Conservation (phyloP, 176 grass and related monocot species). For the Cymbopogon citratus region DNA sequence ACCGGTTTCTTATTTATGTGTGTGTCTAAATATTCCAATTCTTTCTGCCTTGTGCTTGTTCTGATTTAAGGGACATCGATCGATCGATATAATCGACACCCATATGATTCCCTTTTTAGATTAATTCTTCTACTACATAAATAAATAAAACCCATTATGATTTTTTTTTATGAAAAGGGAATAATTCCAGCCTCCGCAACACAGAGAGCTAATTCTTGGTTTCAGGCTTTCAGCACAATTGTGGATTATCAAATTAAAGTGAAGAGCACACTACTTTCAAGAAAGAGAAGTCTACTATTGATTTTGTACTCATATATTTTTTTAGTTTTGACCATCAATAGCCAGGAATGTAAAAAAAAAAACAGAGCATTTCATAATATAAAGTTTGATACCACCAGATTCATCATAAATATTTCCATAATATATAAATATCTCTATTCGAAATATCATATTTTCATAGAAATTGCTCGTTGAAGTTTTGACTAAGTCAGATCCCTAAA, state of each 20-base stretch:
- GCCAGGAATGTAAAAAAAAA: too few species aligned
- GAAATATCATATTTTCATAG: too few species aligned
- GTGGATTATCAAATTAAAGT: not conserved
- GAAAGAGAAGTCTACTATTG: not conserved
- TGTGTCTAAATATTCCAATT: not conserved
- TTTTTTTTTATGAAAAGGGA: not conserved
- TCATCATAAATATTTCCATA: too few species aligned
- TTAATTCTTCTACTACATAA: not conserved
- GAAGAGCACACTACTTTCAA: not conserved
- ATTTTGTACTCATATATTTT: too few species aligned
- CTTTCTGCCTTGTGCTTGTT: slow-evolving; percentile 12
- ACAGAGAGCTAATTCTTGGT: not conserved
- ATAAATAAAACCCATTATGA: not conserved
- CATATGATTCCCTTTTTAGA: not conserved
- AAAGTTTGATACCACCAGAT: too few species aligned
- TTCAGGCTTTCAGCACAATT: not conserved
- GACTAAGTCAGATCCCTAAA: too few species aligned
- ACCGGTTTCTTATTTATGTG: not conserved
- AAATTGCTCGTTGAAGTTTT: too few species aligned
- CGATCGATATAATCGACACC: not conserved
- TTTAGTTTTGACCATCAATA: too few species aligned
- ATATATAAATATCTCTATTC: too few species aligned
- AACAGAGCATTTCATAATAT: too few species aligned
- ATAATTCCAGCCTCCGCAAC: not conserved
- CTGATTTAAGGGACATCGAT: not conserved